These are phyloP conservation scores for Batkoa obscura DNA, from an alignment of 371 early-diverging fungal species.

Conservation along the genomic window DNA sequence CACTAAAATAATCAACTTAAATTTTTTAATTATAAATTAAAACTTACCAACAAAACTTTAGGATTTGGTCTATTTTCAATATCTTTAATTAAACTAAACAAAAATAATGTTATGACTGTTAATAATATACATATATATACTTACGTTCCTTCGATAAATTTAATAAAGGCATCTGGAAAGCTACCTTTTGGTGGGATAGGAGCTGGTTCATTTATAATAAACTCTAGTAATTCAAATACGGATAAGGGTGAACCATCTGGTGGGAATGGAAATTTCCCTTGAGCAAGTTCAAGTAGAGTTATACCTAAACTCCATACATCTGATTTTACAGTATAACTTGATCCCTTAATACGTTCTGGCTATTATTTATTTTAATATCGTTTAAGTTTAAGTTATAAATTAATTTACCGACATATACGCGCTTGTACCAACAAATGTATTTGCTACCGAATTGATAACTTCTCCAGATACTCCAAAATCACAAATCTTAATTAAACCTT, in stretches of 20 bases:
- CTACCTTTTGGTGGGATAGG: constrained; percentile 53
- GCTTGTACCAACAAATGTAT: constrained; percentile 78
- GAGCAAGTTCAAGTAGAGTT: constrained; percentile 78
- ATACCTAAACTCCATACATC: constrained; percentile 93
- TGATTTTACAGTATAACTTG: constrained; percentile 72
- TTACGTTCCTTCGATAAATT: constrained; percentile 61
- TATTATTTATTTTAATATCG: constrained; percentile 11
- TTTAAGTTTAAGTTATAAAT: neutral
- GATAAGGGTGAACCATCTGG: constrained; percentile 53
- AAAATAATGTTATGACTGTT: neutral
- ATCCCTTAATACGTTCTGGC: constrained; percentile 92
- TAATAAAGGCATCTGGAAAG: constrained; percentile 54
- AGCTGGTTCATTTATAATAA: constrained; percentile 77
- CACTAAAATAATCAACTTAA: neutral
- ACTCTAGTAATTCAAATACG: constrained; percentile 80
- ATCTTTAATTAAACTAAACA: neutral
- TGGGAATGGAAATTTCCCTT: constrained; percentile 78
- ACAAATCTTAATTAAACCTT: constrained; percentile 69
- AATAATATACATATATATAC: neutral
- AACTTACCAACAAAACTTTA: neutral
- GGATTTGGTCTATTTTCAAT: neutral
- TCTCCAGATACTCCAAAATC: constrained; percentile 81
- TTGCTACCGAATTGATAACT: constrained; percentile 62
- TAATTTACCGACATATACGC: constrained; percentile 76
- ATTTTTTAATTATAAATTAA: no score